These are phyloP conservation scores for Penicillium angulare DNA, from an alignment of 495 filamentous ascomycete species.

Conservation along the genomic window DNA sequence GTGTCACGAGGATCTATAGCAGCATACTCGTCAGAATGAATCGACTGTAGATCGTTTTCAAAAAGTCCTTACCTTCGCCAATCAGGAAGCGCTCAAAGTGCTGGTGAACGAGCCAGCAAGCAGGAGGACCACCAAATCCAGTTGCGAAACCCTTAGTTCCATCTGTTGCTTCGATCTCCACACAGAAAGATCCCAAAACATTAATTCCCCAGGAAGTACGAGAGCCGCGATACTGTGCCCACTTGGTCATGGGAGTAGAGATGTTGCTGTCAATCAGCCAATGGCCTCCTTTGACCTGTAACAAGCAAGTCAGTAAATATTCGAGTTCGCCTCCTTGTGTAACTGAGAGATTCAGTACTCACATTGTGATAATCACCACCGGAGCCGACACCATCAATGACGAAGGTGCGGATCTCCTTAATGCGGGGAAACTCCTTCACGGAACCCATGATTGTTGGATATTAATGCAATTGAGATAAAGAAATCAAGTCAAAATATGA, in stretches of 20 bases:
- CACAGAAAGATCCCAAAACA: slow-evolving; percentile 86
- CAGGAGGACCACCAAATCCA: slow-evolving; percentile 88
- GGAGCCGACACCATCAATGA: slow-evolving; percentile 83
- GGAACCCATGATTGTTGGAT: slow-evolving; percentile 31
- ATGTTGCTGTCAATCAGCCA: slow-evolving; percentile 92
- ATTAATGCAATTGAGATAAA: not conserved
- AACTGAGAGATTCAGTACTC: slow-evolving; percentile 7
- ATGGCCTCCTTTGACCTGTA: slow-evolving; percentile 75
- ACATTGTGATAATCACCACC: slow-evolving; percentile 95
- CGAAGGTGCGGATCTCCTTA: slow-evolving; percentile 75
- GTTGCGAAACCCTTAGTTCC: slow-evolving; percentile 90
- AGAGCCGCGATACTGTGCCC: slow-evolving; percentile 81
- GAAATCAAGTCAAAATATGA: not conserved
- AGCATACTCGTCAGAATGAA: not conserved
- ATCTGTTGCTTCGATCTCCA: slow-evolving; percentile 87
- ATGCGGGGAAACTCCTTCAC: slow-evolving; percentile 52
- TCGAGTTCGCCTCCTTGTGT: not conserved
- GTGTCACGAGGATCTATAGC: slow-evolving; percentile 74
- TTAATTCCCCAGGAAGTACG: slow-evolving; percentile 95
- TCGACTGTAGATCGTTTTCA: too few species aligned
- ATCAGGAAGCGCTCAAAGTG: slow-evolving; percentile 90
- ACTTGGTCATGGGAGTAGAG: slow-evolving; percentile 85
- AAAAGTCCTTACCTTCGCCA: slow-evolving; percentile 58
- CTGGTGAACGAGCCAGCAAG: slow-evolving; percentile 87
- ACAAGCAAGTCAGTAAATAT: slow-evolving; percentile 2